These are phyloP conservation scores for Phytophthora foliorum DNA, from an alignment of 352 stramenopile genomes.

Conservation along the genomic window DNA sequence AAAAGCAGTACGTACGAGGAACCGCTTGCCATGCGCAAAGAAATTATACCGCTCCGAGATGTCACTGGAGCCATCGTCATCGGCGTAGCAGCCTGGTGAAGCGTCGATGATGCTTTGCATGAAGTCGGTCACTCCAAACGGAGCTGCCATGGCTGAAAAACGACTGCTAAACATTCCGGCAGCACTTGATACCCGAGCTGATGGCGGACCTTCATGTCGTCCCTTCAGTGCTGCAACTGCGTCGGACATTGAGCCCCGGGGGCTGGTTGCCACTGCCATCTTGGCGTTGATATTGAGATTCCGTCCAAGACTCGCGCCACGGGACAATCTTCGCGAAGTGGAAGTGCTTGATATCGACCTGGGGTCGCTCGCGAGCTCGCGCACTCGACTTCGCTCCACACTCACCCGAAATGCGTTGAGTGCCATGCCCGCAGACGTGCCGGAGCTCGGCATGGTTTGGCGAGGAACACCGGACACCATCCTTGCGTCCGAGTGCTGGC, in stretches of 20 bases:
- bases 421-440: constrained; percentile 45
- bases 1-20: constrained; percentile 37
- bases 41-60: constrained; percentile 67
- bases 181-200: constrained; percentile 14
- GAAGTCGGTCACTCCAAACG: constrained; percentile 31
- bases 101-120: constrained; percentile 60
- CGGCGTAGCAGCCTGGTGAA: constrained; percentile 44
- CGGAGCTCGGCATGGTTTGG: constrained; percentile 16
- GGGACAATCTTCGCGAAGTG: constrained; percentile 18
- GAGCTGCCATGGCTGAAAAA: constrained; percentile 2
- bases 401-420: constrained; percentile 46
- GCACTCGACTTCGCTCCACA: constrained; percentile 47
- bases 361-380: constrained; percentile 26
- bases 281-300: constrained; percentile 17
- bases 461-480: constrained; percentile 13
- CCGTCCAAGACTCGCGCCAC: constrained; percentile 22
- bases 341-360: constrained; percentile 19
- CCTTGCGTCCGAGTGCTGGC: background rate
- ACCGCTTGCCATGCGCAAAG: constrained; percentile 61
- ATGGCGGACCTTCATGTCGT: constrained; percentile 12
- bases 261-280: constrained; percentile 4
- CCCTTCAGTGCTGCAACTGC: constrained; percentile 8
- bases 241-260: constrained; percentile 3
- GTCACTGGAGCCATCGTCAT: constrained; percentile 51
- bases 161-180: constrained; percentile 8